A percentile compares a stretch with the other conserved stretches of the same genome.
Evolutionary conservation across 495 filamentous ascomycete genomes (phyloP).

Genomic region (Hypoxylon trugodes): DNA sequence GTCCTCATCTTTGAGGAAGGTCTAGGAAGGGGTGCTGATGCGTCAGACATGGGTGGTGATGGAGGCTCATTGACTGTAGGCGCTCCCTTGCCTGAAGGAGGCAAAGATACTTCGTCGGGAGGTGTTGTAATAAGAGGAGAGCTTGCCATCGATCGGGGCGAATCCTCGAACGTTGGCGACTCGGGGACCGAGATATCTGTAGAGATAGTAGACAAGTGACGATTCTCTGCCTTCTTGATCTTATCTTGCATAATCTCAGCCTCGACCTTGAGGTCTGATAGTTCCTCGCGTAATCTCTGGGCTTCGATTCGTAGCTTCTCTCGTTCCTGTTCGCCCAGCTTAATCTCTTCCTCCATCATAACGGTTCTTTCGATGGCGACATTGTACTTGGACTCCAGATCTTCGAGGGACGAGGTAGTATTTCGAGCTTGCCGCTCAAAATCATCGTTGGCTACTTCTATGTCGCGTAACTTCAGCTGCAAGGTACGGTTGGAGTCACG

Average conservation of each 20-base stretch:
- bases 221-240: conserved; percentile 69
- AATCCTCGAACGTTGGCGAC: conserved; percentile 66
- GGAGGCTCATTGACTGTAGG: conserved; percentile 58
- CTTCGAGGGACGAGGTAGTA: conserved; percentile 92
- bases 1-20: conserved; percentile 46
- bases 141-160: conserved; percentile 69
- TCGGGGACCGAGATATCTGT: conserved; percentile 61
- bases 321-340: conserved; percentile 86
- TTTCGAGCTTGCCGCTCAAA: conserved; percentile 95
- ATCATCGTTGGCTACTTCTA: conserved; percentile 97
- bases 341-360: conserved; percentile 94
- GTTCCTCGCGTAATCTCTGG: conserved; percentile 86
- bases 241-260: conserved; percentile 94
- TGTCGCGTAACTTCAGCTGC: conserved; percentile 86
- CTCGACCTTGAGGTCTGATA: conserved; percentile 92
- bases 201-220: conserved; percentile 60
- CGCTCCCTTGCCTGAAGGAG: conserved; percentile 47
- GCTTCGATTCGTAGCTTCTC: conserved; percentile 86
- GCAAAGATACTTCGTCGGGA: conserved; percentile 69
- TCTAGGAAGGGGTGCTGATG: conserved; percentile 69
- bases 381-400: conserved; percentile 96
- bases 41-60: conserved; percentile 76
- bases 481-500: conserved; percentile 84
- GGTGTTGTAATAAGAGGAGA: conserved; percentile 77
- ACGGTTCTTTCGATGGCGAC: conserved; percentile 89